Conservation (phyloP, 2,329 filamentous ascomycete genomes). For the Cadophora gregata region DNA sequence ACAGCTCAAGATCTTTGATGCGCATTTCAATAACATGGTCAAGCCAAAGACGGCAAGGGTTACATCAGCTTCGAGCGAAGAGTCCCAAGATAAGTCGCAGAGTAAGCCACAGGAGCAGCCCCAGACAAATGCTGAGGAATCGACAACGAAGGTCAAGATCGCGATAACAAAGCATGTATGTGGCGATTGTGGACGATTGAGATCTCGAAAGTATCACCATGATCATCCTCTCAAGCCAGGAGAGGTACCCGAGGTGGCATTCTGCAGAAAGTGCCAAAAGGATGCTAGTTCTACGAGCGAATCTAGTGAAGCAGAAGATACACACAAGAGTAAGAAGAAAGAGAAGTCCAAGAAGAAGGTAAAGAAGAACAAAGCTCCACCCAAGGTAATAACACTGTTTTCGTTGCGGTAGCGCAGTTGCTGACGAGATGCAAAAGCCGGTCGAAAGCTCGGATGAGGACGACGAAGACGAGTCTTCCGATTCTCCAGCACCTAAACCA, state of each 20-base stretch:
- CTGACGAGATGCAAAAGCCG: neutral
- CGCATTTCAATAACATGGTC: conserved; percentile 31
- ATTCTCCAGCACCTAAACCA: conserved; percentile 5
- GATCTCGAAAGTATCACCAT: conserved; percentile 50
- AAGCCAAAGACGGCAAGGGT: neutral
- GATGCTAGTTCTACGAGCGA: conserved; percentile 38
- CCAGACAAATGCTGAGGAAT: conserved; percentile 10
- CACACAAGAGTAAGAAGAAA: conserved; percentile 27
- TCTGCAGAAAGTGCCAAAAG: conserved; percentile 48
- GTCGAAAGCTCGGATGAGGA: conserved; percentile 13
- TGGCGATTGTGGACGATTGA: conserved; percentile 49
- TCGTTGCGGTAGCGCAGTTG: neutral
- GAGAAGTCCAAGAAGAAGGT: conserved; percentile 23
- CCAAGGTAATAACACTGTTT: neutral
- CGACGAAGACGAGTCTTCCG: neutral
- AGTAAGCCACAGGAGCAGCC: conserved; percentile 9
- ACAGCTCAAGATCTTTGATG: conserved; percentile 32
- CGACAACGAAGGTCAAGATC: conserved; percentile 41
- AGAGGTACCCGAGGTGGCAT: conserved; percentile 44
- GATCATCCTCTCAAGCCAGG: conserved; percentile 44
- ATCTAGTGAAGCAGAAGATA: conserved; percentile 22
- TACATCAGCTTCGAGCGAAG: conserved; percentile 12
- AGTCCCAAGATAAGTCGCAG: neutral
- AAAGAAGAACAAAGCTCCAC: conserved; percentile 11
- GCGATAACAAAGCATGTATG: conserved; percentile 50